Base-by-base conservation (phyloP, 1,284 basidiomycete species). In the Pascua guehoae region DNA sequence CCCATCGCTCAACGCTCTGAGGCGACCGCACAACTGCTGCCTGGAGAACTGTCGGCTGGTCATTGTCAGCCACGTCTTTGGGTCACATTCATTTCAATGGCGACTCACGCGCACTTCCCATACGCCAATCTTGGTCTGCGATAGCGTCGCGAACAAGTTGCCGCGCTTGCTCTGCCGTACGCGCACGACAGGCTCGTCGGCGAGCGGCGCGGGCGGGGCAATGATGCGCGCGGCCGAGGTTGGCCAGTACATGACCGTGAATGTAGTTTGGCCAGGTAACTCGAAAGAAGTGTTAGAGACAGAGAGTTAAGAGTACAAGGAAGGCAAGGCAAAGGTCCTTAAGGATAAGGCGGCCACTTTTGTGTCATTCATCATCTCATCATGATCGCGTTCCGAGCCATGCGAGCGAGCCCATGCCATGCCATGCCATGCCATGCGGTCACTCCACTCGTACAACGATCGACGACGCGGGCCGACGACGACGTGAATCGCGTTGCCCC, bases 101-200 rank as follows among this genome's bases (percentile, higher is more conserved):
- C 32, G 8, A 82, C 88, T 68, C 75, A 93, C 91, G 73, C 90
- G 82, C 58, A 89, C 86, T 73, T 87, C 84, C 91, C 91, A 94
- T 41, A 92, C 80, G 2, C 86, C 81, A 39, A 94, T 73, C 5
- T 84, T 82, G 66, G 81, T 83, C 63, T 80, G 81, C 8, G 88
- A 86, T 48, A 92, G 77, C 9, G 85, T 82, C 64, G 86, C 88
- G 72, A 93, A 92, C 49, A 92, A 81, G 45, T 86, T 86, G 72
- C 85, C 91, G 61, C 85, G 83, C 38, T 86, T 84, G 68, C 85
- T 90, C 5, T 85, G 79, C 32, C 80, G 78, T 54, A 91, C 72
- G 16, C 79, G 80, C 47, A 89, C 73, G 46, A 88, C 79, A 15
- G 80, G 78, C 64, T 87, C 85, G 18, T 56, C 42, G 15, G 63